Conservation (phyloP, 163 green algal genomes). For the Chloroidium sp. region DNA sequence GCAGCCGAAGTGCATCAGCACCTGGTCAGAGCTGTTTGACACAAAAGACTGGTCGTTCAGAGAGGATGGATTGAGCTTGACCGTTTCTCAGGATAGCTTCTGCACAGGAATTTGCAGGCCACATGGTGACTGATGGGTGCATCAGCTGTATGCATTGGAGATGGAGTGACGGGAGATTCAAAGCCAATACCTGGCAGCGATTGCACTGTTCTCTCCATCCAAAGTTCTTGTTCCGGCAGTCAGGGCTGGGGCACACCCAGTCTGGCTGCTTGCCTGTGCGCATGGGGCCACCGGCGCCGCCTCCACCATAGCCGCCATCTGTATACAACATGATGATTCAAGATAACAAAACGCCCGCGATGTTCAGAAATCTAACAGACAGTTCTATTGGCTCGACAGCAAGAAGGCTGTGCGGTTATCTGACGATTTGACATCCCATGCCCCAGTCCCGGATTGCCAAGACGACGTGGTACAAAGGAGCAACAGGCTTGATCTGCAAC, state of each 20-base stretch:
- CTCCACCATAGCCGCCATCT: constrained; percentile 12
- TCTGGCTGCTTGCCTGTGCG: constrained; percentile 24
- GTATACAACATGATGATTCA: not conserved
- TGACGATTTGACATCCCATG: too few species aligned
- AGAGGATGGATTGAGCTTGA: not conserved
- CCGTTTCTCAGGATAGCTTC: too few species aligned
- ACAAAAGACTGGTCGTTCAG: not conserved
- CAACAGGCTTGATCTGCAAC: not conserved
- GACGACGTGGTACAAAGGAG: not conserved
- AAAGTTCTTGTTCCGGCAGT: constrained; percentile 44
- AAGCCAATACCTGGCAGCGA: constrained; percentile 16
- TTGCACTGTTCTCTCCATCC: constrained; percentile 40
- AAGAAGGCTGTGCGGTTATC: too few species aligned
- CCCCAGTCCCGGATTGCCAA: not conserved
- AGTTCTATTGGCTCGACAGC: not conserved
- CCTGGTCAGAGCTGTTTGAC: not conserved
- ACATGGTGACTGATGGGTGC: not conserved
- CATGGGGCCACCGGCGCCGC: constrained; percentile 18
- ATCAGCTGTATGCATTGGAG: not conserved
- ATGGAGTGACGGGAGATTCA: not conserved
- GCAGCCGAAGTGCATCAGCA: not conserved
- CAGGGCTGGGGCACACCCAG: constrained; percentile 29
- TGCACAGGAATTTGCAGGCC: too few species aligned
- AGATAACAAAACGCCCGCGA: not conserved
- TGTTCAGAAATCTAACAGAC: not conserved